Base-by-base conservation (phyloP, 768 basidiomycete species). In the Daedaleopsis nitida region DNA sequence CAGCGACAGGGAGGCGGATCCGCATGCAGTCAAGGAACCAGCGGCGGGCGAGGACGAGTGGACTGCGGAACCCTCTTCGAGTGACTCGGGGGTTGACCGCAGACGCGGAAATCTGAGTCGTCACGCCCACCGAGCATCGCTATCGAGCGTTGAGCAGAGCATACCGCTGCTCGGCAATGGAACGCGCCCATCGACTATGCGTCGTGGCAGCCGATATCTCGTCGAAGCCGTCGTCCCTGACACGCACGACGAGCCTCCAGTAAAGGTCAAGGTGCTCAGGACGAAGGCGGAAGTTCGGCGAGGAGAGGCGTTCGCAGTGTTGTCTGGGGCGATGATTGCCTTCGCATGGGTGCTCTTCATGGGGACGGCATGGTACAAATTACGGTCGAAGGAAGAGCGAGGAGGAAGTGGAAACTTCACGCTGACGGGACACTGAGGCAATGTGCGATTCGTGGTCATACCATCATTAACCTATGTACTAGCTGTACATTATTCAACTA, bases 311-410 rank as follows among this genome's bases (percentile, higher is more conserved):
- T 87, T 85, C 60, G 77, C 81, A 27, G 65, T 73, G 35, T 62
- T 82, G 24, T 80, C 78, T 47, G 76, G 63, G 17, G 52, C 65
- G 1, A 67, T 86, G 37, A 79, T 89, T 11, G 65, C 81, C 16
- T 71, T 68, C 50, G 83, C 86, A 6, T 91, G 88, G 89, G 67
- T 81, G 38, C 70, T 89, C 61, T 90, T 90, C 72, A 74, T 91
- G 67, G 76, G 68, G 11, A 87, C 85, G 17, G 88, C 86, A 0
- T 86, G 80, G 80, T 69, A 80, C 55, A 82, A 81, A 65, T 72
- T 89, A 59, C 79, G 85, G 37, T 78, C 76, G 49, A 78, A 73
- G 65, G 72, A 75, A 55, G 73, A 77, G 39, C 72, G 76, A 54
- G 72, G 60, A 14, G 56, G 59, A 23, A 38, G 52, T 42, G 51